These are phyloP conservation scores for Rhodamnia argentea DNA, from an alignment of 345 rosid species.

Conservation along the genomic window DNA sequence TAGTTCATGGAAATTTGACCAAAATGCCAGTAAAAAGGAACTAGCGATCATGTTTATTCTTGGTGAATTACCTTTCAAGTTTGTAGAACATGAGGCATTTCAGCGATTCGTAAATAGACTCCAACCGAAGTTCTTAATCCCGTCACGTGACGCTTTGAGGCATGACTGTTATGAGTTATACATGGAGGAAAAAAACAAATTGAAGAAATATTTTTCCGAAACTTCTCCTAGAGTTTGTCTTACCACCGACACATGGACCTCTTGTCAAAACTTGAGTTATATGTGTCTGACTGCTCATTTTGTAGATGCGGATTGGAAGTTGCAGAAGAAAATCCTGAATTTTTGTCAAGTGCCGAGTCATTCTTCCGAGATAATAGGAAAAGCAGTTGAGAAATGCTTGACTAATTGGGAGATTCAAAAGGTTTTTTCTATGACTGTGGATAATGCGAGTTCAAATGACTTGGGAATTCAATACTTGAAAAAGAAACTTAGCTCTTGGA, in stretches of 20 bases:
- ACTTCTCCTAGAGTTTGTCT: background rate
- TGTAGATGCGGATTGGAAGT: constrained; percentile 1
- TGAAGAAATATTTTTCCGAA: background rate
- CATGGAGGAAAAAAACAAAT: background rate
- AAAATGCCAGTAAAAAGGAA: background rate
- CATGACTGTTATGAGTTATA: background rate
- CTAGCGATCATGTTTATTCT: background rate
- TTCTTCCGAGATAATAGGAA: background rate
- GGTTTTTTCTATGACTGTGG: constrained; percentile 1
- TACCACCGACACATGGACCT: constrained; percentile 5
- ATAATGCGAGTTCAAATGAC: constrained; percentile 8
- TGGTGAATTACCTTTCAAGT: background rate
- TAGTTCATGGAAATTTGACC: background rate
- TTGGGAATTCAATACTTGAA: background rate
- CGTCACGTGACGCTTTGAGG: background rate
- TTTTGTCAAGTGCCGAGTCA: background rate
- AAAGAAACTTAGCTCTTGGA: background rate
- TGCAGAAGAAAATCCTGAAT: background rate
- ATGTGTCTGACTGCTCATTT: constrained; percentile 4
- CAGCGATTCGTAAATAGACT: background rate
- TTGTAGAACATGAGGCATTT: background rate
- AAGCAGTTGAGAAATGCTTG: constrained; percentile 2
- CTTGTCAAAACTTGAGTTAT: background rate
- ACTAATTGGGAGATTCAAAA: constrained; percentile 1
- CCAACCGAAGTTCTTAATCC: background rate